These are phyloP conservation scores for Pistacia vera DNA, from an alignment of 345 rosid species.

Conservation along the genomic window DNA sequence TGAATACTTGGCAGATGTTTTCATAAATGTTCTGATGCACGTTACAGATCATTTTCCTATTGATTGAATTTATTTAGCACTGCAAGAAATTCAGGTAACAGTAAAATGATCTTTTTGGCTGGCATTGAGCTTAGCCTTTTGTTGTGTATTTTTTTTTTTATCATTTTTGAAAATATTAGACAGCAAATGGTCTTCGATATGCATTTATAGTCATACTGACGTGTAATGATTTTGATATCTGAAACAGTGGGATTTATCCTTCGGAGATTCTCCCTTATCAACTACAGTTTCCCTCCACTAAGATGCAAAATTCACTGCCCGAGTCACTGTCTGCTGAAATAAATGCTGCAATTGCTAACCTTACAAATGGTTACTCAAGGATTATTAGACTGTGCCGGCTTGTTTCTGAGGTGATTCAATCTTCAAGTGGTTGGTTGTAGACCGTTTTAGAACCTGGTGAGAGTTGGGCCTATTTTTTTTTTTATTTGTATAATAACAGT, in stretches of 20 bases:
- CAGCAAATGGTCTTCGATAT: neutral
- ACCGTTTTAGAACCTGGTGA: neutral
- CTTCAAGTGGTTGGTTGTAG: slow-evolving; percentile 20
- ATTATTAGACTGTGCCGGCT: slow-evolving; percentile 53
- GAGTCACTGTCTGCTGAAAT: slow-evolving; percentile 36
- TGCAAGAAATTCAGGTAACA: neutral
- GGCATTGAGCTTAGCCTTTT: neutral
- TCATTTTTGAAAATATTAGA: neutral
- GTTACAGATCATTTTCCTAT: neutral
- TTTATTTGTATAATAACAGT: slow-evolving; percentile 3
- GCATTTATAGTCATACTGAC: neutral
- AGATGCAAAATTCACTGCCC: slow-evolving; percentile 17
- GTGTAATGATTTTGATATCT: slow-evolving; percentile 20
- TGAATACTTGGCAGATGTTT: neutral
- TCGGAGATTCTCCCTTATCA: slow-evolving; percentile 40
- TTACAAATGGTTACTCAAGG: slow-evolving; percentile 50
- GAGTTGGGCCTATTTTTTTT: neutral
- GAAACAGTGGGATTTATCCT: slow-evolving; percentile 68
- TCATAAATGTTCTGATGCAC: neutral
- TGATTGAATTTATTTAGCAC: neutral
- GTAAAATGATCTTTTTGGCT: neutral
- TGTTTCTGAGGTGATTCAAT: slow-evolving; percentile 41
- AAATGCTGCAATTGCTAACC: slow-evolving; percentile 33
- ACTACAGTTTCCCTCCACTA: slow-evolving; percentile 25
- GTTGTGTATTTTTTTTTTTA: neutral